Conservation (phyloP, 2,329 filamentous ascomycete species). For the Cordyceps fumosorosea region DNA sequence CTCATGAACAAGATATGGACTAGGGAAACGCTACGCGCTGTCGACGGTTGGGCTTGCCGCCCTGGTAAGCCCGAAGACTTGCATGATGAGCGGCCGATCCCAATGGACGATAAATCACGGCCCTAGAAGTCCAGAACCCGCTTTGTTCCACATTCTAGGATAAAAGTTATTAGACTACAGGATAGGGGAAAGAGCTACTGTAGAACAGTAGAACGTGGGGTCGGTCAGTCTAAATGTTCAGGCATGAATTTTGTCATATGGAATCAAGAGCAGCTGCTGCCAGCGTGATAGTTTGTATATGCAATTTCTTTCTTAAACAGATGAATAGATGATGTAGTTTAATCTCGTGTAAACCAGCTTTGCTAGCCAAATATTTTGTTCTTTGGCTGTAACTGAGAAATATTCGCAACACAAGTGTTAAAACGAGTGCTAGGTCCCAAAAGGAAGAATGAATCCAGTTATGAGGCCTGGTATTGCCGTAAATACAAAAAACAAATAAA, state of each 20-base stretch:
- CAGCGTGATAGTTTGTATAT: neutral
- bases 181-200: neutral
- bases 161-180: neutral
- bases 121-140: neutral
- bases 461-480: neutral
- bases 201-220: neutral
- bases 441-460: neutral
- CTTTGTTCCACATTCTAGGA: neutral
- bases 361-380: neutral
- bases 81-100: conserved; percentile 14
- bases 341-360: neutral
- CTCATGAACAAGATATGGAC: conserved; percentile 56
- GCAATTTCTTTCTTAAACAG: neutral
- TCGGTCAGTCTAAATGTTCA: neutral
- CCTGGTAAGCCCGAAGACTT: conserved; percentile 47
- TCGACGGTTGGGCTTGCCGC: conserved; percentile 43
- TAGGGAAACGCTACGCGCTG: conserved; percentile 44
- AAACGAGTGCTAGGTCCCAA: neutral
- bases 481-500: neutral
- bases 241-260: conserved; percentile 8
- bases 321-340: neutral
- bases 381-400: neutral
- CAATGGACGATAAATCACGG: neutral
- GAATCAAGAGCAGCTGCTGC: conserved; percentile 5
- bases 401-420: neutral